Percentiles rank a stretch among this genome's conserved stretches.
Evolutionary conservation across 2,329 filamentous ascomycete genomes (phyloP).

Genomic region (Exserohilum rostratum): DNA sequence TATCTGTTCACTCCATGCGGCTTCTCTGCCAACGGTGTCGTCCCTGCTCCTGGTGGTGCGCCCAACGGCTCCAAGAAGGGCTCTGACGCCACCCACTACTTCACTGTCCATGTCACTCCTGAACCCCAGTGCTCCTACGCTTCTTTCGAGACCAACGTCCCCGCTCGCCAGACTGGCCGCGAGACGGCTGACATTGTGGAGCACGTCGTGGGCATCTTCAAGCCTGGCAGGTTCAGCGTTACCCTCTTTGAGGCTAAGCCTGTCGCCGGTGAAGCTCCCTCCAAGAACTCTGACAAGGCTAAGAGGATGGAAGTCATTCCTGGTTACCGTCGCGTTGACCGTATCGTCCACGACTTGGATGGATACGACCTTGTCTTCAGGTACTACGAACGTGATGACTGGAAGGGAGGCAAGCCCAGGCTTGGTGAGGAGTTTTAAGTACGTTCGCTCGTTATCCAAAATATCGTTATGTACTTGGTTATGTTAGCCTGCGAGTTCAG

Average conservation of each 20-base stretch:
- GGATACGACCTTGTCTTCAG: constrained; percentile 97
- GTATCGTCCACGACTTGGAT: constrained; percentile 96
- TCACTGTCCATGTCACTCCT: constrained; percentile 97
- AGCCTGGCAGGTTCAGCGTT: constrained; percentile 95
- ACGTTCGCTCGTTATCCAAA: not conserved
- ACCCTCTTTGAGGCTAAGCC: constrained; percentile 93
- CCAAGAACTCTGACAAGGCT: constrained; percentile 46
- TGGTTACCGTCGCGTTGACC: constrained; percentile 88
- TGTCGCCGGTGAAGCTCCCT: constrained; percentile 49
- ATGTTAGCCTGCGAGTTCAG: not conserved
- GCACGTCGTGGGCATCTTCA: constrained; percentile 94
- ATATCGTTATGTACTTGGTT: not conserved
- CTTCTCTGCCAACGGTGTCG: constrained; percentile 94
- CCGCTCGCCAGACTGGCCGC: constrained; percentile 82
- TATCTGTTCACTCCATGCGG: constrained; percentile 97
- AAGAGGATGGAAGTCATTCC: constrained; percentile 74
- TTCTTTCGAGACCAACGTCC: constrained; percentile 98
- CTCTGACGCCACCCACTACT: constrained; percentile 72
- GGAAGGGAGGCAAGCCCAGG: constrained; percentile 68
- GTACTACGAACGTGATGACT: constrained; percentile 92
- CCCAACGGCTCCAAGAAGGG: constrained; percentile 52
- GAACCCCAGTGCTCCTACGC: constrained; percentile 97
- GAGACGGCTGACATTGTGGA: constrained; percentile 90
- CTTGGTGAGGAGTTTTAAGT: constrained; percentile 58
- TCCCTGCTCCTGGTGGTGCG: constrained; percentile 71